These are phyloP conservation scores for Acer saccharum DNA, from an alignment of 345 rosid genomes.

Conservation along the genomic window DNA sequence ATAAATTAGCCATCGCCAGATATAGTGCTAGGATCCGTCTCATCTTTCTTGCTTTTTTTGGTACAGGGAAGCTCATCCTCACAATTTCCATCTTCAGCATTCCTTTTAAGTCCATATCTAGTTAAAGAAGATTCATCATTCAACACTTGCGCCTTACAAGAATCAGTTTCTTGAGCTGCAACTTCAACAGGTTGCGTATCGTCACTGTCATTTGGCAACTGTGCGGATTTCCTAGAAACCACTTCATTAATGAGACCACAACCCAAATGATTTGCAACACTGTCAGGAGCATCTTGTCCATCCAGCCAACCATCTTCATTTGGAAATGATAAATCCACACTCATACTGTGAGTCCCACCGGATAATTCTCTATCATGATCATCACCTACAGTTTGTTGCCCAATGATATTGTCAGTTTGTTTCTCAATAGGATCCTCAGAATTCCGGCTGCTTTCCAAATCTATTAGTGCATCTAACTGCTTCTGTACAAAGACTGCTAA, in stretches of 20 bases:
- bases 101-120: conserved; percentile 12
- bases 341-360: conserved; percentile 11
- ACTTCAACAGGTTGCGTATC: conserved; percentile 9
- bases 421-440: conserved; percentile 23
- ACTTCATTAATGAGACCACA: conserved; percentile 14
- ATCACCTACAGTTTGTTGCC: conserved; percentile 21
- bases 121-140: conserved; percentile 1
- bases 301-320: conserved; percentile 18
- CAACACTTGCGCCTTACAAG: background rate
- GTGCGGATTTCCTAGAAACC: background rate
- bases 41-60: background rate
- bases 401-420: conserved; percentile 23
- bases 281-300: conserved; percentile 14
- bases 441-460: conserved; percentile 32
- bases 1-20: conserved; percentile 7
- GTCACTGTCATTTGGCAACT: background rate
- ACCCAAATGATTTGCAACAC: conserved; percentile 23
- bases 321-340: conserved; percentile 15
- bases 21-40: conserved; percentile 10
- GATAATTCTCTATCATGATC: conserved; percentile 24
- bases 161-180: conserved; percentile 19
- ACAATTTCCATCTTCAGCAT: conserved; percentile 11
- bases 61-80: background rate
- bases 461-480: conserved; percentile 45
- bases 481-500: conserved; percentile 59